phyloP scores from a whole-genome alignment of 1,139 yeast genomes.

The Keqinozyma sinolaborantium region DNA sequence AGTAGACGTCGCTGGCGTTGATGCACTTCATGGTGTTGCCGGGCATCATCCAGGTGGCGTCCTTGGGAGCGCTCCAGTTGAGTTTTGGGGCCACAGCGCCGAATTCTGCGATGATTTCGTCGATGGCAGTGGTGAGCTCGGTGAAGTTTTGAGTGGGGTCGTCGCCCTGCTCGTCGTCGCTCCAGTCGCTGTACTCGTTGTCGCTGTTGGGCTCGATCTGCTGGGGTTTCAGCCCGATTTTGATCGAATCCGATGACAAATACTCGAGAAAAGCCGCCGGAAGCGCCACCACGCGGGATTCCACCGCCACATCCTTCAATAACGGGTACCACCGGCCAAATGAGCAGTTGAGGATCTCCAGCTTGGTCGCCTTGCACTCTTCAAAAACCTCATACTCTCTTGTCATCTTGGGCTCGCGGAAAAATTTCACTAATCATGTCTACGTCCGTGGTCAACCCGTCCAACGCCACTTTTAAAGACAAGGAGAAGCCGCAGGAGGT shows the following conservation, averaged over 20 bases:
- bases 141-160: constrained; percentile 37
- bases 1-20: constrained; percentile 68
- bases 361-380: constrained; percentile 35
- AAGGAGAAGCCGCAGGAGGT: constrained; percentile 98
- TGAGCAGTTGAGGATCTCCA: constrained; percentile 62
- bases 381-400: constrained; percentile 21
- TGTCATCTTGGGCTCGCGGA: constrained; percentile 7
- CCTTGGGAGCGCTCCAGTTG: constrained; percentile 97
- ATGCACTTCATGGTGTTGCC: constrained; percentile 72
- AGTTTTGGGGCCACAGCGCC: constrained; percentile 77
- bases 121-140: constrained; percentile 55
- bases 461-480: constrained; percentile 88
- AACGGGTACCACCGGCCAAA: constrained; percentile 70
- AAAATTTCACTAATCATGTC: constrained; percentile 6
- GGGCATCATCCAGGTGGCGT: constrained; percentile 87
- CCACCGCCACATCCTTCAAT: constrained; percentile 50
- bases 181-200: constrained; percentile 74
- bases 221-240: constrained; percentile 35
- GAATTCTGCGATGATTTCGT: constrained; percentile 34
- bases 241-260: constrained; percentile 72
- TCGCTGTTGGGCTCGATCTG: constrained; percentile 43
- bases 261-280: constrained; percentile 70
- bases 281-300: constrained; percentile 52
- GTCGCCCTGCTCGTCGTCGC: constrained; percentile 38
- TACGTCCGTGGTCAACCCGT: constrained; percentile 40